Evolutionary conservation across 805 yeast species (phyloP).

Genomic region (Zygotorulaspora danielsina): DNA sequence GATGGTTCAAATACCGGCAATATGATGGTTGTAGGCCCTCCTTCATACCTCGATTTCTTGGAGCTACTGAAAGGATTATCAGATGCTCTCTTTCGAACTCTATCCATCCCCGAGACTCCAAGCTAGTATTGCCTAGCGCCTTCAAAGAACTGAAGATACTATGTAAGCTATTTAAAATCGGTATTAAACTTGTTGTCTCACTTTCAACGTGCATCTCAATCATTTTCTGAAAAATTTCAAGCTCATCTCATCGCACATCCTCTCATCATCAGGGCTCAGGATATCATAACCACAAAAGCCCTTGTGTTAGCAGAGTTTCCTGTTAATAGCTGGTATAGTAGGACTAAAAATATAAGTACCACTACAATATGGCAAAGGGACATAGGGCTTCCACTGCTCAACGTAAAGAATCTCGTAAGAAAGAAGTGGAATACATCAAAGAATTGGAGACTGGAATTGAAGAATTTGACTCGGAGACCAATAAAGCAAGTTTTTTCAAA

Average conservation of each 20-base stretch:
- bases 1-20: conserved; percentile 39
- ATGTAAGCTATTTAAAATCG: neutral
- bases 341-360: too few relatives aligned
- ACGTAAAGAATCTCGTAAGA: conserved; percentile 39
- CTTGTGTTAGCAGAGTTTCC: too few relatives aligned
- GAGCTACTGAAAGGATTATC: neutral
- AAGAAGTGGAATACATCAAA: conserved; percentile 37
- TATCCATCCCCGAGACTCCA: conserved; percentile 18
- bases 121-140: too few relatives aligned
- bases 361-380: conserved; percentile 37
- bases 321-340: too few relatives aligned
- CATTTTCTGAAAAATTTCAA: conserved; percentile 12
- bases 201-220: neutral
- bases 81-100: conserved; percentile 4
- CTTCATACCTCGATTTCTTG: conserved; percentile 7
- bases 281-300: too few relatives aligned
- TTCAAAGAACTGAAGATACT: too few relatives aligned
- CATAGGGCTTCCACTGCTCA: conserved; percentile 32
- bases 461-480: conserved; percentile 45
- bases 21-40: conserved; percentile 7
- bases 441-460: conserved; percentile 49
- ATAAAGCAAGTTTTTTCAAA: conserved; percentile 49
- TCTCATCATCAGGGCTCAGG: too few relatives aligned
- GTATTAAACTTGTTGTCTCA: neutral
- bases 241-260: conserved; percentile 23